These are phyloP conservation scores for Ophiocordyceps sinensis DNA, from an alignment of 2,329 filamentous ascomycete genomes.

Conservation along the genomic window DNA sequence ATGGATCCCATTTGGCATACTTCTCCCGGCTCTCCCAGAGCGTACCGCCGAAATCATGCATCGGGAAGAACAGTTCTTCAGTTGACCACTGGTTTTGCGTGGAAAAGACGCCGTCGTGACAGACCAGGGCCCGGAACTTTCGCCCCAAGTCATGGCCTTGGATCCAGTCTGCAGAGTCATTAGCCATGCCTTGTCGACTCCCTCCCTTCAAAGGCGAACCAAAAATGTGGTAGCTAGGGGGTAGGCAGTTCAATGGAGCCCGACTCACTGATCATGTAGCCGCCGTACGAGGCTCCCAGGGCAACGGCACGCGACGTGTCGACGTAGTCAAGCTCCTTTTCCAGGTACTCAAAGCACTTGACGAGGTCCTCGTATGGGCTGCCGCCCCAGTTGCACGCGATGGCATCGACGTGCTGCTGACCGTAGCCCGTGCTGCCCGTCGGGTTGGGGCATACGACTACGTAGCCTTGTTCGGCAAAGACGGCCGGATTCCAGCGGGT, in stretches of 20 bases:
- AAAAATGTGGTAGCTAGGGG: background rate
- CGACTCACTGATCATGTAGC: constrained; percentile 55
- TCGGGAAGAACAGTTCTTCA: constrained; percentile 57
- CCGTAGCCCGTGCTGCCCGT: constrained; percentile 76
- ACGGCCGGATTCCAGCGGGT: constrained; percentile 77
- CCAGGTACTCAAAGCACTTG: constrained; percentile 61
- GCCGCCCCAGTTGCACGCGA: constrained; percentile 71
- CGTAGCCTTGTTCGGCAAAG: constrained; percentile 77
- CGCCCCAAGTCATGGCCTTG: constrained; percentile 73
- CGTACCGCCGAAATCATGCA: constrained; percentile 51
- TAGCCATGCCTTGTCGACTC: constrained; percentile 3
- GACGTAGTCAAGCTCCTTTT: constrained; percentile 49
- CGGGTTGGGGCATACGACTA: constrained; percentile 69
- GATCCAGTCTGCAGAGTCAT: constrained; percentile 54
- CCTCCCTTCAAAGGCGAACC: background rate
- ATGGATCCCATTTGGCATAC: constrained; percentile 59
- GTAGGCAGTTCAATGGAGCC: background rate
- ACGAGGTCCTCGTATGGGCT: constrained; percentile 73
- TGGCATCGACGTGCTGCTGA: constrained; percentile 61
- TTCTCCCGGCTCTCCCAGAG: constrained; percentile 46
- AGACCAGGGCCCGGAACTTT: constrained; percentile 76
- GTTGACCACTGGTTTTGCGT: constrained; percentile 49
- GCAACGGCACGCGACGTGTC: constrained; percentile 58
- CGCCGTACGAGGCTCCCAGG: constrained; percentile 60
- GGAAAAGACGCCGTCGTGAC: constrained; percentile 76